These are phyloP conservation scores for Wickerhamiella dianesei DNA, from an alignment of 805 yeast species.

Conservation along the genomic window DNA sequence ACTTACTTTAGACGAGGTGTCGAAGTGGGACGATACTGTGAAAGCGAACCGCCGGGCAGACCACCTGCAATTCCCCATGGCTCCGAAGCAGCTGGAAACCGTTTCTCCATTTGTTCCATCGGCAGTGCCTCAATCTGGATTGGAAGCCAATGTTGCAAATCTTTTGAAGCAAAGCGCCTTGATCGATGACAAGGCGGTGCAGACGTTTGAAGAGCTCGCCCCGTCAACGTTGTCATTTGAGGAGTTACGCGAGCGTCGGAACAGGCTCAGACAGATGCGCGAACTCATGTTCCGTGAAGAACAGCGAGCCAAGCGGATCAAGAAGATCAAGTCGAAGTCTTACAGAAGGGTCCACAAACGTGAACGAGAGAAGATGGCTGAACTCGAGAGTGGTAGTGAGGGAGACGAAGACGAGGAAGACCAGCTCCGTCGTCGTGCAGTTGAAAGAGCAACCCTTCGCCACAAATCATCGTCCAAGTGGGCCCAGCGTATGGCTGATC, in stretches of 20 bases:
- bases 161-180: slow-evolving; percentile 54
- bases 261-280: slow-evolving; percentile 80
- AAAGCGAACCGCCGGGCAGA: slow-evolving; percentile 72
- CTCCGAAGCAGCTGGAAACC: slow-evolving; percentile 32
- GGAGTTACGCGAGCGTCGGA: slow-evolving; percentile 62
- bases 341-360: slow-evolving; percentile 77
- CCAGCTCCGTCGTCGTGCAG: slow-evolving; percentile 63
- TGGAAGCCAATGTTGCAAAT: slow-evolving; percentile 52
- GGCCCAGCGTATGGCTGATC: slow-evolving; percentile 81
- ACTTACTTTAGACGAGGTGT: slow-evolving; percentile 71
- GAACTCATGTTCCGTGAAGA: slow-evolving; percentile 95
- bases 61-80: slow-evolving; percentile 63
- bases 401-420: slow-evolving; percentile 43
- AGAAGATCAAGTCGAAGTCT: slow-evolving; percentile 87
- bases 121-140: slow-evolving; percentile 34
- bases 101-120: slow-evolving; percentile 37
- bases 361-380: slow-evolving; percentile 56
- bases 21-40: slow-evolving; percentile 79
- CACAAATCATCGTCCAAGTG: slow-evolving; percentile 81
- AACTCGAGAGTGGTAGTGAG: slow-evolving; percentile 45
- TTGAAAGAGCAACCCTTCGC: slow-evolving; percentile 81
- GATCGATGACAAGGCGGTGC: slow-evolving; percentile 57
- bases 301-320: slow-evolving; percentile 75
- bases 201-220: slow-evolving; percentile 78
- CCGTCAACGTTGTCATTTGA: slow-evolving; percentile 69